A percentile compares a stretch with the other conserved stretches of the same genome.
Evolutionary conservation across 495 filamentous ascomycete species (phyloP).

Genomic region (Penicillium lagena): DNA sequence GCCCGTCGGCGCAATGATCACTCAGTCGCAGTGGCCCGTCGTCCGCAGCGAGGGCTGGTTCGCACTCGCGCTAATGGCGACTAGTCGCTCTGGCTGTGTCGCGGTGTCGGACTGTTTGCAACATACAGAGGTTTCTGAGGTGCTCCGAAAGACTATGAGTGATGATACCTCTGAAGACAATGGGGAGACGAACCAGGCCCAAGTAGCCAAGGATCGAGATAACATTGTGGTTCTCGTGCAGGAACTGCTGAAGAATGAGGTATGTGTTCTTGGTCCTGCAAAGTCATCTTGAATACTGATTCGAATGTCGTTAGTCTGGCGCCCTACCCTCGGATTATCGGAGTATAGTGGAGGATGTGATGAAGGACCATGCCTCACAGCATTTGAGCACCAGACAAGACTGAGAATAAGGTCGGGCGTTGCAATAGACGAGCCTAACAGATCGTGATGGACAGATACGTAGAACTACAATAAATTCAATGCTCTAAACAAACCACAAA

Average conservation of each 20-base stretch:
- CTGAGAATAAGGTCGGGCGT: no score
- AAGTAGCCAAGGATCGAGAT: slow-evolving; percentile 47
- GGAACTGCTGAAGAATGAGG: slow-evolving; percentile 49
- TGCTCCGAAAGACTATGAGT: slow-evolving; percentile 48
- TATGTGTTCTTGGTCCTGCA: slow-evolving; percentile 16
- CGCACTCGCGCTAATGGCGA: slow-evolving; percentile 65
- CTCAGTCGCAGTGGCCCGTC: slow-evolving; percentile 62
- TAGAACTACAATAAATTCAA: no score
- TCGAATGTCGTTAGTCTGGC: slow-evolving; percentile 12
- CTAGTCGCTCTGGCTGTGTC: slow-evolving; percentile 38
- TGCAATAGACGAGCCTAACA: no score
- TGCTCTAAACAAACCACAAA: no score
- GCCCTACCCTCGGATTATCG: slow-evolving; percentile 20
- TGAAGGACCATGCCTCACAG: slow-evolving; percentile 17
- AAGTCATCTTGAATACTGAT: background rate
- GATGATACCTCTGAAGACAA: slow-evolving; percentile 12
- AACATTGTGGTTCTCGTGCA: slow-evolving; percentile 59
- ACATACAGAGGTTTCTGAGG: slow-evolving; percentile 35
- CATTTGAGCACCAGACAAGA: slow-evolving; percentile 5
- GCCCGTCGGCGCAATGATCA: slow-evolving; percentile 55
- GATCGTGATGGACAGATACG: no score
- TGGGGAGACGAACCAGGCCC: slow-evolving; percentile 18
- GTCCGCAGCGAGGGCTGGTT: slow-evolving; percentile 70
- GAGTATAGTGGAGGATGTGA: slow-evolving; percentile 19
- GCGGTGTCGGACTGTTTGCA: slow-evolving; percentile 45